A percentile compares a stretch with the other conserved stretches of the same genome.
Conservation (phyloP, 306 rosid genomes). For the Sechiopsis laciniata region DNA sequence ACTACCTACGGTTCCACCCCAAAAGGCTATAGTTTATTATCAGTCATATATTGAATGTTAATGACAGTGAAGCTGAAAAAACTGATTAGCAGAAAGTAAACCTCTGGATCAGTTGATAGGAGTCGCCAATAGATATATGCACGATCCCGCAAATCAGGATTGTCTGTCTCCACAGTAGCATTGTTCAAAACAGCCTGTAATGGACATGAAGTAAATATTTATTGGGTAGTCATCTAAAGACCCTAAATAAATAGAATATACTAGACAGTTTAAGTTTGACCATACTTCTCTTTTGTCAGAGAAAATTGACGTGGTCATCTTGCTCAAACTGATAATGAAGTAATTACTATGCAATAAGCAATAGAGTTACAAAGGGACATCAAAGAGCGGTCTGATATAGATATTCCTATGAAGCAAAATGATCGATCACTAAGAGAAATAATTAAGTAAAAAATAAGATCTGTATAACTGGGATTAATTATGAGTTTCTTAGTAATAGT, state of each 20-base stretch:
- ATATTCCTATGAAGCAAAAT: not conserved
- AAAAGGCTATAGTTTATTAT: not conserved
- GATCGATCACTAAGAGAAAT: not conserved
- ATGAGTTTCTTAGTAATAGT: not conserved
- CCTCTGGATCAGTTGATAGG: slow-evolving; percentile 98
- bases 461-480: not conserved
- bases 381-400: not conserved
- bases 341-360: not conserved
- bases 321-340: slow-evolving; percentile 9
- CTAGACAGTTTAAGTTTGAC: not conserved
- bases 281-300: not conserved
- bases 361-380: not conserved
- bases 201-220: not conserved
- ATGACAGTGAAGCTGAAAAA: not conserved
- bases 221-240: not conserved
- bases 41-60: not conserved
- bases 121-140: slow-evolving; percentile 99
- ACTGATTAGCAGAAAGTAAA: slow-evolving; percentile 30
- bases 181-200: slow-evolving; percentile 92
- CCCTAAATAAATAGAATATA: not conserved
- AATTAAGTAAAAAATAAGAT: not conserved
- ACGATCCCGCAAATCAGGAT: slow-evolving; percentile 97
- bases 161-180: slow-evolving; percentile 96
- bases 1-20: not conserved
- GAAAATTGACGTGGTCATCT: not conserved